phyloP scores from a whole-genome alignment of 2,329 filamentous ascomycete genomes.

The Fusarium neocosmosporiellum region DNA sequence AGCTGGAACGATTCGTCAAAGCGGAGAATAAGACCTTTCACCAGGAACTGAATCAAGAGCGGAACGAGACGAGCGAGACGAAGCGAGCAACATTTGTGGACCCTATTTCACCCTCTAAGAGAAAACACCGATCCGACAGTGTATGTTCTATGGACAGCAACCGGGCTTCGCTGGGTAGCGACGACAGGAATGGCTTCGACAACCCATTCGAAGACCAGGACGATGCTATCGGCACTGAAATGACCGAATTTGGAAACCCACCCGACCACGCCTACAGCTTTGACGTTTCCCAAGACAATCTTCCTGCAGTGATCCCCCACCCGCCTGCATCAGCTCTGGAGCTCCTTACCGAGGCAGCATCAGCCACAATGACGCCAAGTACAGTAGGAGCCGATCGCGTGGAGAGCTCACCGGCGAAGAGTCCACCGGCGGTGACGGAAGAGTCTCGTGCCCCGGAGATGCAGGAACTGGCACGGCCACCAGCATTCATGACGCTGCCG shows the following conservation, averaged over 20 bases:
- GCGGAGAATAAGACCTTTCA: constrained; percentile 65
- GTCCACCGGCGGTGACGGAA: constrained; percentile 8
- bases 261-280: constrained; percentile 28
- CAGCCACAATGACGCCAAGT: constrained; percentile 41
- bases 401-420: constrained; percentile 9
- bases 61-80: constrained; percentile 35
- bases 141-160: constrained; percentile 60
- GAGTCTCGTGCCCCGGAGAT: constrained; percentile 55
- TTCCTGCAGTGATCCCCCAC: constrained; percentile 18
- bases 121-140: constrained; percentile 59
- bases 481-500: constrained; percentile 40
- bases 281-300: constrained; percentile 16
- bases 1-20: constrained; percentile 59
- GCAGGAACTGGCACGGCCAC: constrained; percentile 53
- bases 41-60: constrained; percentile 59
- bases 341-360: constrained; percentile 35
- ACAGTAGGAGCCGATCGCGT: constrained; percentile 38
- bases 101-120: constrained; percentile 57
- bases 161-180: constrained; percentile 56
- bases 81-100: constrained; percentile 46
- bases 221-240: constrained; percentile 40
- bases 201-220: constrained; percentile 46
- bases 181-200: constrained; percentile 48
- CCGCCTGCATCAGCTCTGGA: constrained; percentile 16
- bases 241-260: constrained; percentile 37